Evolutionary conservation across 192 early-diverging fungal species (phyloP), one percentile per base, ranked within the genome.

Genomic region (Backusella mclennaniae): DNA sequence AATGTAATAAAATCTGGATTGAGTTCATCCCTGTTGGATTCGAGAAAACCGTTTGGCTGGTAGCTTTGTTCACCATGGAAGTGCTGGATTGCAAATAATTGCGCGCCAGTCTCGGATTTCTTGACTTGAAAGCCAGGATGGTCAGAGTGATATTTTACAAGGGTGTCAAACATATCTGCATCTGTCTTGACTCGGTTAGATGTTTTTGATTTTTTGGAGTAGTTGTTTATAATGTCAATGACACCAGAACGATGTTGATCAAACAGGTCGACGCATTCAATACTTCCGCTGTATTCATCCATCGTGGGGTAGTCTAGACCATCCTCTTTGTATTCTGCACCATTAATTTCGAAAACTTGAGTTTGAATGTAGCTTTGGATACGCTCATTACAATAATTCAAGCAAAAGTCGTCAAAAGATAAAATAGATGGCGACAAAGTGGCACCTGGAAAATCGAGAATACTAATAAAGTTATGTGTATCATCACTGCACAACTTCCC

Each of bases 381-480:
- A 63, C 95, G 91, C 83, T 97, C 96, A 84, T 93, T 96, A 71
- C 94, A 90, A 67, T 81, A 74, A 59, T 88, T 88, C 66, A 84
- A 23, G 1, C 83, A 86, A 59, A 90, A 84, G 42, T 92, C 87
- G 76, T 91, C 89, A 84, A 96, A 81, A 89, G 93, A 82, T 49
- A 21, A n/a, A 49, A 17, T 17, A 21, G 53, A 59, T 59, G 53
- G 23, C 9, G 53, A 0, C 21, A 23, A 2, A 72, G 90, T 83
- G 85, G 95, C 94, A 23, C 96, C 95, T 67, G 93, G 87, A 52
- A 96, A 86, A 78, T 98, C 96, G 29, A 96, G 85, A 53, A 98
- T 85, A 52, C 94, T 93, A 75, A 95, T 92, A 76, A 91, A 91
- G 84, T 86, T 94, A 74, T 87, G 84, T 71, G 85, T 83, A 17